These are phyloP conservation scores for Lepiota brunneoincarnata DNA, from an alignment of 768 basidiomycete genomes.

Conservation along the genomic window DNA sequence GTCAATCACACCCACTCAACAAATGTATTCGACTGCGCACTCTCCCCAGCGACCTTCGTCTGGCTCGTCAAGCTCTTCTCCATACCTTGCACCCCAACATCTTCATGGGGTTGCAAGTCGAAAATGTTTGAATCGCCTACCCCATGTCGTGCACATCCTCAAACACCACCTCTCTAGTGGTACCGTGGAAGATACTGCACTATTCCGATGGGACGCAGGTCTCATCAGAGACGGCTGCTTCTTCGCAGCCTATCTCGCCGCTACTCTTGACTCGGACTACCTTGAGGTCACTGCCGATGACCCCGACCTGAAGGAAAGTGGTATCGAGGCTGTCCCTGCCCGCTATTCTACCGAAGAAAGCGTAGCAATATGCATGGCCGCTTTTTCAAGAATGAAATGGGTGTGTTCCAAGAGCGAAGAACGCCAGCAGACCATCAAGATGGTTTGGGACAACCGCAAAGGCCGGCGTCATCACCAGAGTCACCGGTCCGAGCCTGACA, in stretches of 20 bases:
- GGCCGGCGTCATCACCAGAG: conserved; percentile 26
- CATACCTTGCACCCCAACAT: conserved; percentile 45
- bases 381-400: conserved; percentile 85
- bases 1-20: conserved; percentile 21
- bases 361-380: conserved; percentile 60
- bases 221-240: conserved; percentile 88
- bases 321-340: conserved; percentile 22
- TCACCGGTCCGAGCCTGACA: conserved; percentile 13
- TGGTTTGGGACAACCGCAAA: conserved; percentile 48
- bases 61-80: conserved; percentile 35
- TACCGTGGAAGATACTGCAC: conserved; percentile 30
- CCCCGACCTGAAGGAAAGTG: conserved; percentile 30
- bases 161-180: conserved; percentile 43
- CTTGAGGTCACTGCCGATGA: conserved; percentile 31
- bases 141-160: conserved; percentile 48
- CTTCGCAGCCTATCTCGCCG: conserved; percentile 79
- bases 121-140: conserved; percentile 50
- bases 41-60: conserved; percentile 49
- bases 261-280: conserved; percentile 52
- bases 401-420: conserved; percentile 73
- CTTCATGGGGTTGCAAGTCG: conserved; percentile 48
- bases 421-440: conserved; percentile 57
- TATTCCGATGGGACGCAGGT: conserved; percentile 86
- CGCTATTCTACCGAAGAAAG: conserved; percentile 40
- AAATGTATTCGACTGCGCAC: conserved; percentile 32